These are phyloP conservation scores for Xylaria palmicola DNA, from an alignment of 495 filamentous ascomycete species.

Conservation along the genomic window DNA sequence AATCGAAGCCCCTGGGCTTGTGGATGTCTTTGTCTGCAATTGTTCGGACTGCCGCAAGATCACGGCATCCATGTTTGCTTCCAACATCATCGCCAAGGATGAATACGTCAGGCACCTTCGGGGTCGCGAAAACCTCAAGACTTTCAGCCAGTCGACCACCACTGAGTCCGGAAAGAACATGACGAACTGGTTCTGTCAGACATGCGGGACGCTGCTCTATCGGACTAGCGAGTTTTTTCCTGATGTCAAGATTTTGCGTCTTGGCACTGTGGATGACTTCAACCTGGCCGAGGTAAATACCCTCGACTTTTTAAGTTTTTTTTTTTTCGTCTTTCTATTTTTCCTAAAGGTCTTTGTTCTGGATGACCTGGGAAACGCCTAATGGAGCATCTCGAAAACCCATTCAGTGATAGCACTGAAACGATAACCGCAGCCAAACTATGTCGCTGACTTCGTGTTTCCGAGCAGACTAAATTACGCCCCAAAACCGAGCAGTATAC, in stretches of 20 bases:
- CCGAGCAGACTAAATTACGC: slow-evolving; percentile 42
- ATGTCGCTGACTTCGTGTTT: background rate
- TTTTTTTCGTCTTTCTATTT: background rate
- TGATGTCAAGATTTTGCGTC: slow-evolving; percentile 43
- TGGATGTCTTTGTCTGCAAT: slow-evolving; percentile 56
- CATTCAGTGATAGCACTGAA: too few relatives aligned
- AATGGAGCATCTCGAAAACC: too few relatives aligned
- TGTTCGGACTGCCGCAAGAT: slow-evolving; percentile 59
- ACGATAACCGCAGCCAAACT: background rate
- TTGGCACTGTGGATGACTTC: slow-evolving; percentile 58
- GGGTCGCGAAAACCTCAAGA: slow-evolving; percentile 44
- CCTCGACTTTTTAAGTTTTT: background rate
- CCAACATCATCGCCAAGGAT: slow-evolving; percentile 51
- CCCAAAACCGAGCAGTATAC: slow-evolving; percentile 46
- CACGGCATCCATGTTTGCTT: slow-evolving; percentile 59
- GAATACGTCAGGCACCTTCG: slow-evolving; percentile 44
- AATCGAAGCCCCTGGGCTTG: slow-evolving; percentile 39
- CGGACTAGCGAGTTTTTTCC: slow-evolving; percentile 37
- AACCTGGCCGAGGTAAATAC: slow-evolving; percentile 37
- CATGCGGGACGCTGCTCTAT: slow-evolving; percentile 57
- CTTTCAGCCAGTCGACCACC: slow-evolving; percentile 41
- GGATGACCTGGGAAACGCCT: too few relatives aligned
- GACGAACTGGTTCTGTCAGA: slow-evolving; percentile 55
- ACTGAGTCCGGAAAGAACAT: slow-evolving; percentile 44
- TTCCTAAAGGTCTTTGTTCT: background rate